Evolutionary conservation across 306 rosid genomes (phyloP), one percentile per base, ranked within the genome.

Genomic region (Inga leiocalycina): DNA sequence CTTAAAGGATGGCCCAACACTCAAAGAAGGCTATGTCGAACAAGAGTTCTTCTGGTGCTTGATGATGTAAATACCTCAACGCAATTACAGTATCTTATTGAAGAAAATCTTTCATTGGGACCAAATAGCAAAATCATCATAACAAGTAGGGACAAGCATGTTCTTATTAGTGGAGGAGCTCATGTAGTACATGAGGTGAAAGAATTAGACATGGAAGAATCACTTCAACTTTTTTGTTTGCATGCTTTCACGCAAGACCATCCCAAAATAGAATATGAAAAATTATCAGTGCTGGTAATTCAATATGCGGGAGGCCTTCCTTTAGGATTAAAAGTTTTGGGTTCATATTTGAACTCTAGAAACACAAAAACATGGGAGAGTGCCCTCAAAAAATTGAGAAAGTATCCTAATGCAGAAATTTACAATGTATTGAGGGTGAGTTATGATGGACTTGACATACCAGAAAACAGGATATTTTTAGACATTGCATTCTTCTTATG

Each of bases 1-100:
- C 5, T 11, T 19, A 11, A 3, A 24, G 37, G 17, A 62, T 0
- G 9, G 1, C 7, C 8, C 3, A 9, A n/a, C 32, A 59, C 5
- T n/a, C 12, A 22, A 59, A 59, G 27, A 10, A 30, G 51, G 44
- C 65, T 79, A 0, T 15, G 10, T 12, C 2, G 76, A 6, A 86
- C 17, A 57, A 86, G 34, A 61, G 71, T 48, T 74, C 39, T 86
- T 1, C 13, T 82, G 3, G 81, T 79, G 22, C n/a, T 86, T 16
- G 88, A 82, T 74, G 78, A 85, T 79, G 81, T 82, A 2, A 24
- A 9, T 34, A 13, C 71, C 10, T 12, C 68, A 2, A 4, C 0
- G 1, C 17, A 62, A 4, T 27, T 62, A 11, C 2, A 27, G 1
- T 11, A 62, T 62, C 20, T 61, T 22, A 10, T 24, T 24, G 15